These are phyloP conservation scores for Hyaloscypha variabilis DNA, from an alignment of 495 filamentous ascomycete species.

Conservation along the genomic window DNA sequence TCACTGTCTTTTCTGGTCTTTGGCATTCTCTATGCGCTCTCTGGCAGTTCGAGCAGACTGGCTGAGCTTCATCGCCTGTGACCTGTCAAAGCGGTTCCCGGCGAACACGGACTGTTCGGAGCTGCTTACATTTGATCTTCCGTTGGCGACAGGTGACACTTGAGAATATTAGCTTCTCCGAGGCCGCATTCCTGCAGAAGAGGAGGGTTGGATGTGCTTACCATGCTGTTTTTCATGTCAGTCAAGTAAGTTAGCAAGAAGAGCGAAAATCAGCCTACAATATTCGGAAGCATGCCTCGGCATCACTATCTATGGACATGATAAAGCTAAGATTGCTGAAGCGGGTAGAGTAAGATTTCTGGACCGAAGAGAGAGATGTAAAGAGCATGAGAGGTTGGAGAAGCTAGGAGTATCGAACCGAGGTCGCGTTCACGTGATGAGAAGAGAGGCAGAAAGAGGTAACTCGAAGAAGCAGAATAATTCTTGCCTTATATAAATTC, in stretches of 20 bases:
- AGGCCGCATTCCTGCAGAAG: not conserved
- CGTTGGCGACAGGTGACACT: slow-evolving; percentile 38
- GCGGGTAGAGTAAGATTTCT: not conserved
- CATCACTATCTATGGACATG: not conserved
- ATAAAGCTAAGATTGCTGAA: not conserved
- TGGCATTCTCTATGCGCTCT: slow-evolving; percentile 31
- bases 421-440: not conserved
- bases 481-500: not conserved
- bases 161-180: not conserved
- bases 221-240: not conserved
- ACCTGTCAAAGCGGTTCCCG: not conserved
- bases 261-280: not conserved
- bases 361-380: not conserved
- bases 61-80: slow-evolving; percentile 35
- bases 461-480: not conserved
- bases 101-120: not conserved
- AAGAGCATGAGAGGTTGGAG: not conserved
- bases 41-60: slow-evolving; percentile 33
- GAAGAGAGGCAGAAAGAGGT: not conserved
- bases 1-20: slow-evolving; percentile 27
- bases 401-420: not conserved
- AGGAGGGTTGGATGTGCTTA: not conserved
- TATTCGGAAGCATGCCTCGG: not conserved
- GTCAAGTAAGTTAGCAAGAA: not conserved
- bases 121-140: slow-evolving; percentile 38